Conservation (phyloP, 2,329 filamentous ascomycete species). For the Fusarium annulatum region DNA sequence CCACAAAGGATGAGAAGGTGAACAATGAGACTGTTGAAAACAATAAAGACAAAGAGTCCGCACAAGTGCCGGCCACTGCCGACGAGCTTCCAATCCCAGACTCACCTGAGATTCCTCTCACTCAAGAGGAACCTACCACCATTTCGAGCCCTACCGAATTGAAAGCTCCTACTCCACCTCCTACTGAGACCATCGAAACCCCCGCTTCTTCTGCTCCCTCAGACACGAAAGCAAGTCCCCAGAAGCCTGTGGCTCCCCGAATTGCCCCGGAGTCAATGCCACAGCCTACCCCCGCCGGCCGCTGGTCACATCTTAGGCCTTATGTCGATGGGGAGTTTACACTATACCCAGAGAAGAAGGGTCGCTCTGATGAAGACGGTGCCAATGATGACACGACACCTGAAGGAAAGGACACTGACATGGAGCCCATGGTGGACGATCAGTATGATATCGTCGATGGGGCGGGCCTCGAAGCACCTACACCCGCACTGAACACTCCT, state of each 20-base stretch:
- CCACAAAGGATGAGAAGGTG: constrained; percentile 3
- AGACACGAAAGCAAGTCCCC: constrained; percentile 38
- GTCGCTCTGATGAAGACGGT: constrained; percentile 47
- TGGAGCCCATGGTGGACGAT: constrained; percentile 49
- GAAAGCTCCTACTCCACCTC: constrained; percentile 33
- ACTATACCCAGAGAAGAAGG: constrained; percentile 54
- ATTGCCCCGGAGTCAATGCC: constrained; percentile 35
- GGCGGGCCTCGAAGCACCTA: constrained; percentile 49
- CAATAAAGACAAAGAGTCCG: constrained; percentile 9
- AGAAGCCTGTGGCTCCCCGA: constrained; percentile 25
- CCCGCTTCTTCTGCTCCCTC: constrained; percentile 34
- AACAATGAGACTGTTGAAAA: constrained; percentile 14
- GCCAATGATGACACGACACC: constrained; percentile 46
- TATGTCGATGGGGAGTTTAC: constrained; percentile 55
- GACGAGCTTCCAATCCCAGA: constrained; percentile 11
- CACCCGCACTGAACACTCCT: constrained; percentile 54
- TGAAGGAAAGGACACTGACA: constrained; percentile 49
- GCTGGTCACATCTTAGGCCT: constrained; percentile 55
- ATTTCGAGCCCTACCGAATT: constrained; percentile 32
- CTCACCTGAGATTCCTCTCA: constrained; percentile 19
- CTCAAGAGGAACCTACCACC: constrained; percentile 25
- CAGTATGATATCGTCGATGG: constrained; percentile 48
- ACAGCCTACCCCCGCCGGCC: constrained; percentile 47
- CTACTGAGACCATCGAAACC: constrained; percentile 29
- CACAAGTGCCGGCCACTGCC: background rate